A percentile compares a stretch with the other conserved stretches of the same genome.
phyloP scores from a whole-genome alignment of 768 basidiomycete genomes.

The Suillus hirtellus region DNA sequence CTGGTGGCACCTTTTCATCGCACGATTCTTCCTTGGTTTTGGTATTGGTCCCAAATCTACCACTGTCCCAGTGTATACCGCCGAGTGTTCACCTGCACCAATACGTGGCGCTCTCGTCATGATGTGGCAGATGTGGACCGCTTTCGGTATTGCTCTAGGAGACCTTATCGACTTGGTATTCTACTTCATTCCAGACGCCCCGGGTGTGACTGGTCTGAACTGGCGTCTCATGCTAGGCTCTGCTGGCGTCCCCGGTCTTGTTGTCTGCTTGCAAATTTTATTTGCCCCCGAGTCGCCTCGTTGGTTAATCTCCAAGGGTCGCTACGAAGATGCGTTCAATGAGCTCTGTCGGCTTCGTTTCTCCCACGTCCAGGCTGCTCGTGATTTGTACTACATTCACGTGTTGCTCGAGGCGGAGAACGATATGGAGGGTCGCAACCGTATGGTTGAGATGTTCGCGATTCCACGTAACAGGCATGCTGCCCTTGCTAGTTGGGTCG shows the following conservation, averaged over 20 bases:
- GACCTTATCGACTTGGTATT: conserved; percentile 66
- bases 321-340: conserved; percentile 65
- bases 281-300: conserved; percentile 72
- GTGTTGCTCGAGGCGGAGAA: conserved; percentile 67
- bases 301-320: conserved; percentile 81
- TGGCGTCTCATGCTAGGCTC: conserved; percentile 83
- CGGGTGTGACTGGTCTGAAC: conserved; percentile 59
- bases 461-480: conserved; percentile 74
- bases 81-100: conserved; percentile 75
- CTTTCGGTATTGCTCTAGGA: conserved; percentile 81
- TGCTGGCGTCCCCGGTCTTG: conserved; percentile 56
- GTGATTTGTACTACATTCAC: conserved; percentile 81
- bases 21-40: conserved; percentile 51
- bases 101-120: conserved; percentile 91
- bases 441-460: conserved; percentile 69
- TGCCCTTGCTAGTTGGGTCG: conserved; percentile 55
- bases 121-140: conserved; percentile 93
- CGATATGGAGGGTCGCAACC: conserved; percentile 55
- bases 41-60: conserved; percentile 56
- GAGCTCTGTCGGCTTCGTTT: conserved; percentile 69
- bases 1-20: conserved; percentile 59
- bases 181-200: conserved; percentile 47
- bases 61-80: conserved; percentile 65
- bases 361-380: conserved; percentile 72
- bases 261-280: conserved; percentile 46